phyloP scores from a whole-genome alignment of 768 basidiomycete species.

The Xerocomellus chrysenteron region DNA sequence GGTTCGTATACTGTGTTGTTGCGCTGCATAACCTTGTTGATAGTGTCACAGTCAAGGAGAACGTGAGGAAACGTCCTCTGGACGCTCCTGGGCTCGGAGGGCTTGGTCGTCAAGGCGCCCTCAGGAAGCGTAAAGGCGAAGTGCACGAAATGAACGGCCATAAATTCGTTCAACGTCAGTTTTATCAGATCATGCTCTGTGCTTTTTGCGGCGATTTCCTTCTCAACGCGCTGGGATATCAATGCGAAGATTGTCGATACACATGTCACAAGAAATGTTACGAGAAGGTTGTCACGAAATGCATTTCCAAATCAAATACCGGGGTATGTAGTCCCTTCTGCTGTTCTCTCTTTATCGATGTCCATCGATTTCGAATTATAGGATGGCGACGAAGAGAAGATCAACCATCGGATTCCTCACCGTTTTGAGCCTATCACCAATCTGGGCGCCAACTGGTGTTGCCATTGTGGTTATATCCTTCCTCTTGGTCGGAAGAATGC shows the following conservation, averaged over 20 bases:
- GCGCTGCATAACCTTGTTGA: neutral
- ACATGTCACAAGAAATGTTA: slow-evolving; percentile 99
- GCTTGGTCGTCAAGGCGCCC: slow-evolving; percentile 95
- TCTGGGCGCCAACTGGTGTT: slow-evolving; percentile 98
- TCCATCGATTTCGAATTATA: slow-evolving; percentile 29
- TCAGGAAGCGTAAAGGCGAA: slow-evolving; percentile 97
- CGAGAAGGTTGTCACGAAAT: slow-evolving; percentile 98
- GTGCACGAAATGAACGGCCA: slow-evolving; percentile 99
- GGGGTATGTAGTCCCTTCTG: slow-evolving; percentile 58
- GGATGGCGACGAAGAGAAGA: slow-evolving; percentile 97
- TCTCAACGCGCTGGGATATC: slow-evolving; percentile 95
- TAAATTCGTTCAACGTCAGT: slow-evolving; percentile 95
- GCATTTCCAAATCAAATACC: slow-evolving; percentile 94
- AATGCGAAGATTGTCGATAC: slow-evolving; percentile 99
- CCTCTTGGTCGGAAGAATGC: slow-evolving; percentile 97
- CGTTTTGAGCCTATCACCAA: slow-evolving; percentile 97
- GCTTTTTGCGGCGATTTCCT: slow-evolving; percentile 98
- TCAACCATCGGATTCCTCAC: slow-evolving; percentile 99
- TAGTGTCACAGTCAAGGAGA: slow-evolving; percentile 82
- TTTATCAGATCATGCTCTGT: slow-evolving; percentile 98
- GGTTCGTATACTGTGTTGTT: slow-evolving; percentile 50
- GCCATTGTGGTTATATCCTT: slow-evolving; percentile 98
- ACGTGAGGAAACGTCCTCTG: slow-evolving; percentile 91
- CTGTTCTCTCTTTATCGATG: neutral
- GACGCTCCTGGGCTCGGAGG: slow-evolving; percentile 74